Conservation (phyloP, 225 moss, liverwort and hornwort species). For the Bryum argenteum region DNA sequence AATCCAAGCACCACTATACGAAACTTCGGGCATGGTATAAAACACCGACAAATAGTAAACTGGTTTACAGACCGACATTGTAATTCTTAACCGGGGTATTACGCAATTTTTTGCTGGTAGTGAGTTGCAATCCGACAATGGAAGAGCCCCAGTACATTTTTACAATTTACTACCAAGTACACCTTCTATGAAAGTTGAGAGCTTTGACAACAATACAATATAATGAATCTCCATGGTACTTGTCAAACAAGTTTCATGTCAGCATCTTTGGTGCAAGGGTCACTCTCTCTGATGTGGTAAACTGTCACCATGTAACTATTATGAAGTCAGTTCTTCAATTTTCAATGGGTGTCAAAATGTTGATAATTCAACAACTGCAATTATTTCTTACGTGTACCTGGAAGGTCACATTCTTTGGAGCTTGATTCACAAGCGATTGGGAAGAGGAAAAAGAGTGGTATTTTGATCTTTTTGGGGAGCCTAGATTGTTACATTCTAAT, state of each 20-base stretch:
- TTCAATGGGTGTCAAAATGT: neutral
- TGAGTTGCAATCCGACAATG: conserved; percentile 1
- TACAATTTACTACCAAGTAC: too few relatives aligned
- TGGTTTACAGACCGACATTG: neutral
- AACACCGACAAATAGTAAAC: too few relatives aligned
- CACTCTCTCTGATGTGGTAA: neutral
- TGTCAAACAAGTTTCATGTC: neutral
- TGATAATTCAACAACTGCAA: neutral
- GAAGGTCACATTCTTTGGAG: neutral
- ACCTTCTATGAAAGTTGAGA: neutral
- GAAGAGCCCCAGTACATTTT: neutral
- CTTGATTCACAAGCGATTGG: too few relatives aligned
- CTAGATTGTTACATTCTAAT: too few relatives aligned
- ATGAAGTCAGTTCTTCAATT: neutral
- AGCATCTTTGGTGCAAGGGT: conserved; percentile 12
- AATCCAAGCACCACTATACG: too few relatives aligned
- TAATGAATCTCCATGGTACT: neutral
- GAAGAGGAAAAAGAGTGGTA: too few relatives aligned
- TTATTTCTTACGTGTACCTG: neutral
- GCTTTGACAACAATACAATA: conserved; percentile 24
- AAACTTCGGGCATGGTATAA: too few relatives aligned
- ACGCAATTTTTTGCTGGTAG: neutral
- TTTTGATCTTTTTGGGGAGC: too few relatives aligned
- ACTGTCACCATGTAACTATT: neutral
- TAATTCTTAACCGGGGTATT: too few relatives aligned